These are phyloP conservation scores for Neoboletus magnificus DNA, from an alignment of 768 basidiomycete genomes.

Conservation along the genomic window DNA sequence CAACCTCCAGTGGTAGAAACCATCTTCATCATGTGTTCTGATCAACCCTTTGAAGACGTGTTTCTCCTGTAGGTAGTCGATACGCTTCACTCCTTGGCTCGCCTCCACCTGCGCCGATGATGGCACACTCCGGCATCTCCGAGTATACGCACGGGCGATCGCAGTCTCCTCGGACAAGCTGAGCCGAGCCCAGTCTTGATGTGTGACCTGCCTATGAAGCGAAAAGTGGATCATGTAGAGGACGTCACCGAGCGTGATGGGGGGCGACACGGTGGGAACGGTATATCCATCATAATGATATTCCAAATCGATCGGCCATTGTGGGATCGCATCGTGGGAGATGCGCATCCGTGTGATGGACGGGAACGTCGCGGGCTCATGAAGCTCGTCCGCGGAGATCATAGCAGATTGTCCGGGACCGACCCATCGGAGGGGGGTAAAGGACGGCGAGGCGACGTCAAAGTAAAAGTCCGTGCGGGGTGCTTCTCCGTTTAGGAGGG, in stretches of 20 bases:
- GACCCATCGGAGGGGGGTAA: constrained; percentile 41
- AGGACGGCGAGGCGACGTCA: constrained; percentile 50
- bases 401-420: constrained; percentile 37
- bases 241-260: constrained; percentile 59
- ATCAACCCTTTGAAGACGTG: constrained; percentile 38
- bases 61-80: constrained; percentile 38
- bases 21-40: constrained; percentile 29
- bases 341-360: constrained; percentile 53
- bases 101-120: constrained; percentile 32
- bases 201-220: constrained; percentile 42
- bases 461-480: constrained; percentile 48
- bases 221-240: constrained; percentile 46
- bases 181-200: constrained; percentile 35
- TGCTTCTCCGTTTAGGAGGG: constrained; percentile 47
- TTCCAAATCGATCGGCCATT: constrained; percentile 61
- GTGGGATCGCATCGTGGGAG: constrained; percentile 49
- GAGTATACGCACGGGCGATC: constrained; percentile 37
- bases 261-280: constrained; percentile 26
- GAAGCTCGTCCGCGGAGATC: constrained; percentile 45
- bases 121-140: constrained; percentile 31
- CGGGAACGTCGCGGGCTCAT: constrained; percentile 55
- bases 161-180: constrained; percentile 26
- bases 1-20: constrained; percentile 29
- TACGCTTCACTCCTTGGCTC: constrained; percentile 37
- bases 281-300: constrained; percentile 32